Conservation (phyloP, 2,329 filamentous ascomycete genomes). For the Calonectria pauciramosa region DNA sequence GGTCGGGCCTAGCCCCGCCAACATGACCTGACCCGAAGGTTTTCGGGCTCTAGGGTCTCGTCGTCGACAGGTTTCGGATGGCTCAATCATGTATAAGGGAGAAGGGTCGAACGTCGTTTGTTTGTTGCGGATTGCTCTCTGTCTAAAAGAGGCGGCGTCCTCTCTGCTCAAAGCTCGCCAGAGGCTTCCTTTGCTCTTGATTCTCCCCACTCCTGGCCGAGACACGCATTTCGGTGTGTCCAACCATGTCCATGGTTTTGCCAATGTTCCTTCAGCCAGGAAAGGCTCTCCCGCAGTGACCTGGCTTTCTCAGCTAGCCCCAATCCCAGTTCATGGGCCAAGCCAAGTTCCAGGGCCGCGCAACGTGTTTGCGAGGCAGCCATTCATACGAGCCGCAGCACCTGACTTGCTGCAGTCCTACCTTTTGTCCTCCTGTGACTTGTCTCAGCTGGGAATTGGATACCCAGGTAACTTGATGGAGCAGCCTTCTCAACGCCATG, state of each 20-base stretch:
- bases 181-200: not conserved
- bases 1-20: constrained; percentile 34
- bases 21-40: constrained; percentile 41
- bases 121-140: not conserved
- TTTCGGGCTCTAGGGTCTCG: constrained; percentile 35
- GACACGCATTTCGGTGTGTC: not conserved
- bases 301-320: not conserved
- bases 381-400: not conserved
- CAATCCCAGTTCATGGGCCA: not conserved
- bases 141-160: constrained; percentile 4
- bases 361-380: not conserved
- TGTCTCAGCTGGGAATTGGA: not conserved
- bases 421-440: not conserved
- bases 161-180: not conserved
- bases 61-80: constrained; percentile 20
- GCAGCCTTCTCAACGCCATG: not conserved
- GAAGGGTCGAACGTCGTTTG: constrained; percentile 29
- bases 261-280: not conserved
- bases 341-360: not conserved
- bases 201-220: not conserved
- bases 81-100: constrained; percentile 22
- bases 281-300: not conserved
- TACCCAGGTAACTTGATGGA: not conserved
- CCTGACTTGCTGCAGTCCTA: not conserved
- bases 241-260: not conserved